phyloP scores from a whole-genome alignment of 2,329 filamentous ascomycete species.

The Microsporum canis region DNA sequence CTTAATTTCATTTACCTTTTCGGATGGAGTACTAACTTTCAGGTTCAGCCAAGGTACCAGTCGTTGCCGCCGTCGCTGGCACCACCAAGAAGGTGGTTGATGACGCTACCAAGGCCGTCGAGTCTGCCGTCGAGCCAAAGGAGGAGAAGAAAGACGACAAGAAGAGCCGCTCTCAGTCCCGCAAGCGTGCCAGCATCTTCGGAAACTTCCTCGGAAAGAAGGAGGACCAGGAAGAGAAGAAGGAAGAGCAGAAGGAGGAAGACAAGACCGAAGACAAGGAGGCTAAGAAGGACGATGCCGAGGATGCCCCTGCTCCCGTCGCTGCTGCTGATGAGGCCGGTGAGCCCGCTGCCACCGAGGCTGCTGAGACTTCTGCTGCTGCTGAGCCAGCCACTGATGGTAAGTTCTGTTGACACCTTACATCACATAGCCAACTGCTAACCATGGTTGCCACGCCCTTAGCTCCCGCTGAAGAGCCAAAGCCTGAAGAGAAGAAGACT shows the following conservation, averaged over 20 bases:
- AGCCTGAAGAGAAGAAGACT: slow-evolving; percentile 44
- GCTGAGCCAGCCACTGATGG: slow-evolving; percentile 30
- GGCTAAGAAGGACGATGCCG: slow-evolving; percentile 24
- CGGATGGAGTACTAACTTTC: slow-evolving; percentile 22
- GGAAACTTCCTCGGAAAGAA: slow-evolving; percentile 51
- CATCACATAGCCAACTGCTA: slow-evolving; percentile 7
- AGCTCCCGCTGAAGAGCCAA: slow-evolving; percentile 36
- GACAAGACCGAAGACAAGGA: slow-evolving; percentile 30
- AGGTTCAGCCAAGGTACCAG: slow-evolving; percentile 33
- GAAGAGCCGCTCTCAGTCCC: slow-evolving; percentile 47
- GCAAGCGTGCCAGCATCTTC: slow-evolving; percentile 50
- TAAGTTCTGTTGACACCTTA: slow-evolving; percentile 18
- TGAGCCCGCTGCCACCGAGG: slow-evolving; percentile 29
- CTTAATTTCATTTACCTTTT: slow-evolving; percentile 33
- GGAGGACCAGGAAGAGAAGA: slow-evolving; percentile 39
- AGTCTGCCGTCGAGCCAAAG: slow-evolving; percentile 27
- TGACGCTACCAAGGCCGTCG: slow-evolving; percentile 24
- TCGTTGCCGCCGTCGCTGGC: slow-evolving; percentile 24
- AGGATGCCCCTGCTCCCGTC: slow-evolving; percentile 35
- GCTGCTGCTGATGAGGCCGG: slow-evolving; percentile 22
- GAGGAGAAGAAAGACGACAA: slow-evolving; percentile 28
- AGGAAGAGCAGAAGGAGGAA: slow-evolving; percentile 21
- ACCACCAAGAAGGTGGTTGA: slow-evolving; percentile 19
- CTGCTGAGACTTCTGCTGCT: slow-evolving; percentile 20
- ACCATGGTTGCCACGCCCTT: slow-evolving; percentile 16